Percentiles rank a stretch among this genome's conserved stretches.
phyloP scores from a whole-genome alignment of 2,329 filamentous ascomycete species.

The Aspergillus terreus region DNA sequence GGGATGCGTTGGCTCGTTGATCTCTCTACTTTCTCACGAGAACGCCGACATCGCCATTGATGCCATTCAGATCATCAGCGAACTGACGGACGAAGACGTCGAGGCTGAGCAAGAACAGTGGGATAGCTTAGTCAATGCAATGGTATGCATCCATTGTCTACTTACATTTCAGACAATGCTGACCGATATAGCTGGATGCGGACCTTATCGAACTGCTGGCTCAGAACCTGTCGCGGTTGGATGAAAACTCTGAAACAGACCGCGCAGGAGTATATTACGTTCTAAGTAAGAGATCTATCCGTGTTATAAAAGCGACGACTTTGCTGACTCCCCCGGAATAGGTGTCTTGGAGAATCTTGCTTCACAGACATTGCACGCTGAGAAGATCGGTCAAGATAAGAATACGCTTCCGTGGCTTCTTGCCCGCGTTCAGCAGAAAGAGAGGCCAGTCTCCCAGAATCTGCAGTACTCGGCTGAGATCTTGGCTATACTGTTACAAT shows the following conservation, averaged over 20 bases:
- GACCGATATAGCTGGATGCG: conserved; percentile 34
- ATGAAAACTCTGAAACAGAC: conserved; percentile 71
- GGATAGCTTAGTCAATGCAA: conserved; percentile 65
- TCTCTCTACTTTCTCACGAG: conserved; percentile 82
- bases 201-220: conserved; percentile 41
- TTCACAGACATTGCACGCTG: conserved; percentile 64
- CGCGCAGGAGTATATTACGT: conserved; percentile 83
- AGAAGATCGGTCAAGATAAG: conserved; percentile 67
- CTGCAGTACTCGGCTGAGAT: conserved; percentile 94
- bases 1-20: conserved; percentile 69
- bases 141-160: conserved; percentile 37
- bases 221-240: conserved; percentile 67
- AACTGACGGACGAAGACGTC: conserved; percentile 92
- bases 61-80: conserved; percentile 81
- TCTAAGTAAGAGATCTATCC: conserved; percentile 44
- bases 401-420: conserved; percentile 74
- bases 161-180: conserved; percentile 6
- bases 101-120: conserved; percentile 76
- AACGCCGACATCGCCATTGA: conserved; percentile 96
- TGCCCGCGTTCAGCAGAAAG: conserved; percentile 64
- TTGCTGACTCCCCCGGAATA: conserved; percentile 12
- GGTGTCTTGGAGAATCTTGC: conserved; percentile 81
- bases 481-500: conserved; percentile 81
- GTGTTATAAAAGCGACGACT: neutral
- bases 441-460: conserved; percentile 74